Conservation (phyloP, 2,329 filamentous ascomycete species). For the Botrytis cinerea region DNA sequence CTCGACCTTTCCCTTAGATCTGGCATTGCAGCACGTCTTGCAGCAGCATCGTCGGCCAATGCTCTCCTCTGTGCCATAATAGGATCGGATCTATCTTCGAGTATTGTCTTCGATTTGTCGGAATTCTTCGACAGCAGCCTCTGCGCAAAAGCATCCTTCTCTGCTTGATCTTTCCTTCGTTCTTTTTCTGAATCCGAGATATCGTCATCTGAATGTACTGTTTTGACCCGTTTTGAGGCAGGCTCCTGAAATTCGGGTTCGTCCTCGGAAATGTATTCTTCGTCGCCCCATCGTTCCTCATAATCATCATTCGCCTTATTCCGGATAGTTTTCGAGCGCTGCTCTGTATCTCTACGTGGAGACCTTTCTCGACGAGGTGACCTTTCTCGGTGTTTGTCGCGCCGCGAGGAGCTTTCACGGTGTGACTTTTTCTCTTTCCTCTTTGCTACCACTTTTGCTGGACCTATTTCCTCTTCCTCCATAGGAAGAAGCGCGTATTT, state of each 20-base stretch:
- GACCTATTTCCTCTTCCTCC: slow-evolving; percentile 63
- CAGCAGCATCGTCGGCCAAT: slow-evolving; percentile 66
- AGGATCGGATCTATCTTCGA: slow-evolving; percentile 54
- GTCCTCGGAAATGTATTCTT: slow-evolving; percentile 58
- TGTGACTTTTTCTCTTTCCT: slow-evolving; percentile 46
- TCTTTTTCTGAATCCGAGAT: slow-evolving; percentile 64
- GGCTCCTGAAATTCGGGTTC: slow-evolving; percentile 67
- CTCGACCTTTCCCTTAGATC: slow-evolving; percentile 82
- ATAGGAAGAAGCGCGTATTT: slow-evolving; percentile 68
- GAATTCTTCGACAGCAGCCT: slow-evolving; percentile 72
- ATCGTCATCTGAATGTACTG: slow-evolving; percentile 58
- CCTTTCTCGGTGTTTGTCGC: slow-evolving; percentile 38
- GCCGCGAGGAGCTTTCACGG: slow-evolving; percentile 43
- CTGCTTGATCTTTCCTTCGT: slow-evolving; percentile 66
- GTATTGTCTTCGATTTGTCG: slow-evolving; percentile 67
- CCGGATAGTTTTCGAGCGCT: slow-evolving; percentile 53
- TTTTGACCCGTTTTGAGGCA: slow-evolving; percentile 68
- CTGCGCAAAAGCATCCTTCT: slow-evolving; percentile 79
- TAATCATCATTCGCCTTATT: slow-evolving; percentile 57
- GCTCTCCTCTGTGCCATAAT: slow-evolving; percentile 57
- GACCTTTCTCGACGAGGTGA: slow-evolving; percentile 38
- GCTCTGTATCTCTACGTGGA: slow-evolving; percentile 44
- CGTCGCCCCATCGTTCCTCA: slow-evolving; percentile 81
- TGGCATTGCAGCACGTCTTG: slow-evolving; percentile 70
- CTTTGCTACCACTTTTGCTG: slow-evolving; percentile 53